A percentile compares a stretch with the other conserved stretches of the same genome.
Evolutionary conservation across 306 rosid genomes (phyloP).

Genomic region (Trifolium repens): DNA sequence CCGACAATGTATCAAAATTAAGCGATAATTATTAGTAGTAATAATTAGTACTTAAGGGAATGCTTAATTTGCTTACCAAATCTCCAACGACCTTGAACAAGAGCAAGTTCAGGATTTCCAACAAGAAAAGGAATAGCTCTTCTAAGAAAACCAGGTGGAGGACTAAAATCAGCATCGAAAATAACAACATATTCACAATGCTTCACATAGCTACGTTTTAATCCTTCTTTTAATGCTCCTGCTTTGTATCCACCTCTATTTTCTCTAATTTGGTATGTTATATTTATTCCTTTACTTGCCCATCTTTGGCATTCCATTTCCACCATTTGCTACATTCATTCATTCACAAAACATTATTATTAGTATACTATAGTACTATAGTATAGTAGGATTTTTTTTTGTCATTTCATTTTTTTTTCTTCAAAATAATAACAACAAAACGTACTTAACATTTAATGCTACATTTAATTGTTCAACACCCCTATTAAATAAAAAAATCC

Average conservation of each 20-base stretch:
- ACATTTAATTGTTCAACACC: neutral
- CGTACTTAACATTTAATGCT: neutral
- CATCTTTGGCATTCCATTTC: constrained; percentile 93
- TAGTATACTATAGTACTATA: too few relatives aligned
- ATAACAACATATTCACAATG: constrained; percentile 92
- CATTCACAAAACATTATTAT: neutral
- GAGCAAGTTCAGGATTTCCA: constrained; percentile 78
- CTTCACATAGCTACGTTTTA: constrained; percentile 83
- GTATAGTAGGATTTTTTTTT: neutral
- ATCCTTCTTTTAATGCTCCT: constrained; percentile 92
- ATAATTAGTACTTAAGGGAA: too few relatives aligned
- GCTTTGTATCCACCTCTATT: constrained; percentile 88
- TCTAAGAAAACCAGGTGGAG: constrained; percentile 85
- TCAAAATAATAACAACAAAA: neutral
- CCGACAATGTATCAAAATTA: neutral
- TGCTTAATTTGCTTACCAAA: constrained; percentile 71
- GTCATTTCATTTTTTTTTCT: neutral
- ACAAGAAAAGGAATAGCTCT: constrained; percentile 91
- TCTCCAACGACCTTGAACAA: constrained; percentile 99
- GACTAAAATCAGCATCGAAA: constrained; percentile 93
- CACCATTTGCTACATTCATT: constrained; percentile 80
- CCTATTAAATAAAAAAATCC: neutral
- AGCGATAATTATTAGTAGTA: neutral
- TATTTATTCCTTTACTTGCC: constrained; percentile 92
- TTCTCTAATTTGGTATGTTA: constrained; percentile 89